Evolutionary conservation across 2,329 filamentous ascomycete species (phyloP).

Genomic region (Phoma sp.): DNA sequence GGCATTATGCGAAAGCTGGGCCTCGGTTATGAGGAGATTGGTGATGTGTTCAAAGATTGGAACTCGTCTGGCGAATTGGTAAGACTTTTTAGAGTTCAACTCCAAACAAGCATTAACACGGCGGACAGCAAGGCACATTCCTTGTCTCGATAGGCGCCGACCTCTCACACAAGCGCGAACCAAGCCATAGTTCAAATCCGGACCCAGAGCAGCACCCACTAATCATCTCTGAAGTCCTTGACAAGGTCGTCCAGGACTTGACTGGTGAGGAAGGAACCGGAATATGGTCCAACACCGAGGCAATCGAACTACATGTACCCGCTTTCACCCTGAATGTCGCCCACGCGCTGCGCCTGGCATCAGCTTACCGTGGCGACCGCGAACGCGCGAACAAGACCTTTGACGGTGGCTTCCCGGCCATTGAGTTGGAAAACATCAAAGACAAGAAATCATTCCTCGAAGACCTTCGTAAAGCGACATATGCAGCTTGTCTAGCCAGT

Average conservation of each 20-base stretch:
- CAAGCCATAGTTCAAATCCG: constrained; percentile 18
- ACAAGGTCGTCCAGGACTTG: constrained; percentile 75
- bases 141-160: constrained; percentile 69
- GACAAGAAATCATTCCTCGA: constrained; percentile 60
- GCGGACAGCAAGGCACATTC: constrained; percentile 60
- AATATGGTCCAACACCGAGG: constrained; percentile 70
- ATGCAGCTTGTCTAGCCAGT: constrained; percentile 66
- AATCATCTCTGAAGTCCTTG: constrained; percentile 68
- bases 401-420: constrained; percentile 51
- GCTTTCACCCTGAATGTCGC: constrained; percentile 69
- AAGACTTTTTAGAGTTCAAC: constrained; percentile 11
- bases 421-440: constrained; percentile 38
- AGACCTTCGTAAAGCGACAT: constrained; percentile 67
- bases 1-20: constrained; percentile 66
- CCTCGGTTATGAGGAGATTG: constrained; percentile 67
- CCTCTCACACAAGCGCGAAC: constrained; percentile 63
- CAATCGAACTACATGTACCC: constrained; percentile 67
- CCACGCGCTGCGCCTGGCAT: constrained; percentile 70
- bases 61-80: constrained; percentile 65
- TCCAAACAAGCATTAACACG: constrained; percentile 1
- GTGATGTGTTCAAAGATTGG: constrained; percentile 67
- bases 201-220: constrained; percentile 46
- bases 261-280: constrained; percentile 72
- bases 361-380: constrained; percentile 66
- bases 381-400: constrained; percentile 59